Evolutionary conservation across 176 grass and related monocot genomes (phyloP), one percentile per base, ranked within the genome.

Genomic region (Eleusine coracana): DNA sequence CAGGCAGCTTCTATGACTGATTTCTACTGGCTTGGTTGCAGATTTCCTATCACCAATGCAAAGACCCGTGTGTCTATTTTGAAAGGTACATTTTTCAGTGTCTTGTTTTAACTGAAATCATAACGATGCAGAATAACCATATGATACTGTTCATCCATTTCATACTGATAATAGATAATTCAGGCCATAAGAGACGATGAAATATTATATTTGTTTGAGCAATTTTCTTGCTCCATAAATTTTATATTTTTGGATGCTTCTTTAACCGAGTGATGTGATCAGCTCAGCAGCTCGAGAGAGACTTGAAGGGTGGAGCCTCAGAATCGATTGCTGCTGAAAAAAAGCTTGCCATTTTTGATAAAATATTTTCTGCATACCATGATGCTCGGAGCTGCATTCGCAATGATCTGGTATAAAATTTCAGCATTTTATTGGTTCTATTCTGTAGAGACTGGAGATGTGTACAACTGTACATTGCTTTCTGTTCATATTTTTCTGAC

Each of bases 281-380:
- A 98, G 96, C 96, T 87, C 96, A 98, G 91, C 92, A 98, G 91
- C 88, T 95, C 67, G 96, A 95, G 89, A 98, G 81, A 80, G 96
- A 95, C 70, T 86, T 98, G 78, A 81, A 83, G 76, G 86, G 82
- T 56, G 86, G 70, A 83, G 72, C 87, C 50, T 71, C 88, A 65
- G 86, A 98, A 61, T 92, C 89, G 16, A 74, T 98, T 88, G 65
- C 91, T 16, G 81, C 91, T 76, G 96, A 98, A 73, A 98, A 98
- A 90, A 98, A 89, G 70, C 91, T 98, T 86, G 82, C 76, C 49
- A 92, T 93, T 65, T 98, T 98, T 44, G 96, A 98, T 76, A 98
- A 98, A 92, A 83, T 96, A 82, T 98, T 98, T 74, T 92, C 96
- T 83, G 93, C 96, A 71, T 98, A 98, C 66, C 96, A 98, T 87